These are phyloP conservation scores for Schwanniomyces pseudopolymorphus DNA, from an alignment of 805 yeast species.

Conservation along the genomic window DNA sequence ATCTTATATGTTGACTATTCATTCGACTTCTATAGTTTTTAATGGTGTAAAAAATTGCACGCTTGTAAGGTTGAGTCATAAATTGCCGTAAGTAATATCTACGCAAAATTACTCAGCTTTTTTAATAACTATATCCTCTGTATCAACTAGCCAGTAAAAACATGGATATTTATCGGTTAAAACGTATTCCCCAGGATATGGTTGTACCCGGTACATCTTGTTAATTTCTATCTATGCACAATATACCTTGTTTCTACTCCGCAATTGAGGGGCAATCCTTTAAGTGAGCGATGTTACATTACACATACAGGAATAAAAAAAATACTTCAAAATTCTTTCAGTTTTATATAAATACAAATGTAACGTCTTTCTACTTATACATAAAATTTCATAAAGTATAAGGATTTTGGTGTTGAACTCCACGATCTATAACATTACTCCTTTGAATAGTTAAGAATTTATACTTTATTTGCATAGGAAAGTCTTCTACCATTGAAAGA, in stretches of 20 bases:
- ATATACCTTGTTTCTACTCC: background rate
- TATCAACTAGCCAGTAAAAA: background rate
- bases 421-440: background rate
- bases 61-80: too few species aligned
- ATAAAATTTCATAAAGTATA: background rate
- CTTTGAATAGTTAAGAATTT: background rate
- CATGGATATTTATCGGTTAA: background rate
- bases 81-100: too few species aligned
- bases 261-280: background rate
- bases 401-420: background rate
- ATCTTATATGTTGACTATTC: too few species aligned
- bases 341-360: background rate
- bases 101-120: background rate
- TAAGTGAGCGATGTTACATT: background rate
- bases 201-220: background rate
- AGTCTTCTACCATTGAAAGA: background rate
- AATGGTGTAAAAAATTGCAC: too few species aligned
- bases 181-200: background rate
- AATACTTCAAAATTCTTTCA: background rate
- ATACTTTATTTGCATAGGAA: too few species aligned
- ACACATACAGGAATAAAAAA: background rate
- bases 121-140: too few species aligned
- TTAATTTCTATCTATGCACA: background rate
- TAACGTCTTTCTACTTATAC: background rate
- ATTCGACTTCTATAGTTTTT: too few species aligned